phyloP scores from a whole-genome alignment of 169 alveolate genomes.

The Plasmodium knowlesi region DNA sequence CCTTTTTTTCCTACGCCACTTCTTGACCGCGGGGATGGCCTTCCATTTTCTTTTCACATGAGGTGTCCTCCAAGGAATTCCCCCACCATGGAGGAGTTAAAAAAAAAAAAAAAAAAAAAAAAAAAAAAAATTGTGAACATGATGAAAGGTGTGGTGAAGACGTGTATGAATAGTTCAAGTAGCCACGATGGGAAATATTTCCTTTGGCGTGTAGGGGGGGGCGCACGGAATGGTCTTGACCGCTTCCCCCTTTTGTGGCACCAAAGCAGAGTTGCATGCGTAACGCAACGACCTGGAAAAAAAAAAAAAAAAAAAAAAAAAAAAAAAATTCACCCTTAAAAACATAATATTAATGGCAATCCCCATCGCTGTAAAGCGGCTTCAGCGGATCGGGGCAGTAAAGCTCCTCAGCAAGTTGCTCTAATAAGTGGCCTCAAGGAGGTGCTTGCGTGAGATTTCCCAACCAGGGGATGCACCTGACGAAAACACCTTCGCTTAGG shows the following conservation, averaged over 20 bases:
- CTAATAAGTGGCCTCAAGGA: background rate
- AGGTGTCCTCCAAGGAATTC: background rate
- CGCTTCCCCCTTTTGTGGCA: background rate
- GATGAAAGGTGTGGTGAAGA: background rate
- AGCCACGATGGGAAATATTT: background rate
- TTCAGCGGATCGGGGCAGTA: background rate
- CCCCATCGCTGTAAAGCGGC: background rate
- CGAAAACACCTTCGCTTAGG: background rate
- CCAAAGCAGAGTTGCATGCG: background rate
- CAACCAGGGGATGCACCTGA: background rate
- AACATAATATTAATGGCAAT: no score
- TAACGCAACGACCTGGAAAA: background rate
- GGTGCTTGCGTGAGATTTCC: background rate
- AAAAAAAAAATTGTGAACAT: background rate
- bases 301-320: no score
- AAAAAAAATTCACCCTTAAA: background rate
- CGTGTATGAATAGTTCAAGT: background rate
- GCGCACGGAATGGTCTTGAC: background rate
- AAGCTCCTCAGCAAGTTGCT: background rate
- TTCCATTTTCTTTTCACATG: background rate
- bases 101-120: no score
- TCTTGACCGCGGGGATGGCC: background rate
- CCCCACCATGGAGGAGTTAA: background rate
- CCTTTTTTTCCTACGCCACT: background rate
- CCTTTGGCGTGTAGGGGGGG: background rate